Evolutionary conservation across 1,139 yeast genomes (phyloP), one percentile per base, ranked within the genome.

Genomic region (Candida sanyaensis): DNA sequence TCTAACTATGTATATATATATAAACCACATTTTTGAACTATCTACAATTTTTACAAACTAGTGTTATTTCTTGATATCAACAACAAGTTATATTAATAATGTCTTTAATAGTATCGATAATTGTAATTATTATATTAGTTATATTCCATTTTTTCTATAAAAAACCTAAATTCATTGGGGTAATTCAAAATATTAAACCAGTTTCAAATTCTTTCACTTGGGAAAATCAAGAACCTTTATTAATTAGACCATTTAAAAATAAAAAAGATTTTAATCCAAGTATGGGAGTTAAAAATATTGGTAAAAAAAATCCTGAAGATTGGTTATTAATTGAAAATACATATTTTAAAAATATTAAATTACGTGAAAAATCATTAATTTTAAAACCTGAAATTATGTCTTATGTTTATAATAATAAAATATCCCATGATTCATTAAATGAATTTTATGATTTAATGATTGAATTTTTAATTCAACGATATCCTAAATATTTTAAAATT

Each of bases 211-310:
- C 61, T 37, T 81, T 81, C 56, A 57, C 68, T 3, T 86, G 88
- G 86, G 56, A 67, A 17, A 56, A 56, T 8, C 65, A 68, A 5
- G 62, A 68, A 47, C 89, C 84, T n/a, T 65, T 68, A 48, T 75
- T 68, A 43, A 79, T 73, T 62, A 77, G 89, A 46, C 89, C 90
- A 5, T 65, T 65, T 32, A 71, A 54, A 1, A 69, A 68, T 2
- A 72, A 72, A 46, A 62, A 58, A 37, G 68, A 68, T 55, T 70
- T 70, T 54, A 68, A 68, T 38, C 69, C 73, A 3, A 64, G 69
- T n/a, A 67, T 74, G 74, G 75, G 67, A 1, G 61, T 73, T 29
- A 61, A 60, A 32, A 69, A 69, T 46, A 50, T 74, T 28, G 53
- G 65, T 6, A 50, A 61, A 9, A 54, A 63, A 9, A 54, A 63